Evolutionary conservation across 371 early-diverging fungal species (phyloP).

Genomic region (Sporodiniella umbellata): DNA sequence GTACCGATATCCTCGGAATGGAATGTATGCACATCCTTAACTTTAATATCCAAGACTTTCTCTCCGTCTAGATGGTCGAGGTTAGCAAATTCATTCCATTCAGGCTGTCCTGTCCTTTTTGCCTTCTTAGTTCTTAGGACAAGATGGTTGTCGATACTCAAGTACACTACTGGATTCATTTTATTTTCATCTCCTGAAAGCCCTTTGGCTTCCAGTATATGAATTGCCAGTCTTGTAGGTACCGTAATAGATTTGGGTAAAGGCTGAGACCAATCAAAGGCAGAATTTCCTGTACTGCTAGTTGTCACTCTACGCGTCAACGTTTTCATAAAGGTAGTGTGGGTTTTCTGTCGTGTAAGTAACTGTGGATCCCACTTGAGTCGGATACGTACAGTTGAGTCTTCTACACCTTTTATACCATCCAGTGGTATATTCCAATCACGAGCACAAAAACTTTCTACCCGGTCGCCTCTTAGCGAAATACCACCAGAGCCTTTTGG

Average conservation of each 20-base stretch:
- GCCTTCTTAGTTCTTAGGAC: constrained; percentile 70
- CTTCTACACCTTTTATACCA: constrained; percentile 29
- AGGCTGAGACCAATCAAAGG: constrained; percentile 19
- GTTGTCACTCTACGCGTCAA: constrained; percentile 16
- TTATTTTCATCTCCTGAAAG: constrained; percentile 48
- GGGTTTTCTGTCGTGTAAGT: constrained; percentile 28
- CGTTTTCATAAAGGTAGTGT: constrained; percentile 31
- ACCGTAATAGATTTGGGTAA: constrained; percentile 1
- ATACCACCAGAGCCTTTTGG: constrained; percentile 42
- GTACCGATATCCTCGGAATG: constrained; percentile 59
- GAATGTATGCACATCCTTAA: constrained; percentile 68
- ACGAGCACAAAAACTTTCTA: constrained; percentile 36
- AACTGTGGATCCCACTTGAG: constrained; percentile 48
- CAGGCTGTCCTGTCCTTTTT: constrained; percentile 68
- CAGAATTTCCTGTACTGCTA: constrained; percentile 18
- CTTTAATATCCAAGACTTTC: constrained; percentile 42
- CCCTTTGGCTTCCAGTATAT: constrained; percentile 53
- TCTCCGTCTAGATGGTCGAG: not conserved
- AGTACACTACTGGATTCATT: constrained; percentile 49
- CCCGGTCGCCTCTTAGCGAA: constrained; percentile 36
- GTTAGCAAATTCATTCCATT: constrained; percentile 44
- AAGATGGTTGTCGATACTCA: constrained; percentile 47
- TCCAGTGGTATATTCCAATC: constrained; percentile 37
- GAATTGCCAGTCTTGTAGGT: constrained; percentile 22
- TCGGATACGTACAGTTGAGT: constrained; percentile 32